A percentile compares a stretch with the other conserved stretches of the same genome.
Conservation (phyloP, 495 filamentous ascomycete genomes). For the Aspergillus mulundensis region DNA sequence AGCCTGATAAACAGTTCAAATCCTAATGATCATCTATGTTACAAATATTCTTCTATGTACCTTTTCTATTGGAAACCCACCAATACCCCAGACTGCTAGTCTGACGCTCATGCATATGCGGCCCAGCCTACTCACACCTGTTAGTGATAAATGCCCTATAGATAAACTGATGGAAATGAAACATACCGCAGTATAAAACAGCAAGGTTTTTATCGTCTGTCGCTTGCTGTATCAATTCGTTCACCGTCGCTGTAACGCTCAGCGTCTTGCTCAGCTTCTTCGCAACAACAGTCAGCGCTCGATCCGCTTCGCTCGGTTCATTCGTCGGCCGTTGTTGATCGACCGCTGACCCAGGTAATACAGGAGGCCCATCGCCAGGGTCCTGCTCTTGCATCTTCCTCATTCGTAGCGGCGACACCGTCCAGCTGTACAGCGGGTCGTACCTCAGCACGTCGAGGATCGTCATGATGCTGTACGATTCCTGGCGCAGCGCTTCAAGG, state of each 20-base stretch:
- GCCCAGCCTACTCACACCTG: conserved; percentile 21
- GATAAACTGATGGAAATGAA: not conserved
- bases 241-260: conserved; percentile 91
- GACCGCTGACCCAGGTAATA: conserved; percentile 24
- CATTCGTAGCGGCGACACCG: conserved; percentile 82
- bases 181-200: conserved; percentile 81
- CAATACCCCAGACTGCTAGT: not conserved
- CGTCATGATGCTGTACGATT: conserved; percentile 93
- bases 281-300: conserved; percentile 84
- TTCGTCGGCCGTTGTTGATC: conserved; percentile 51
- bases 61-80: not conserved
- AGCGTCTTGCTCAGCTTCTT: conserved; percentile 93
- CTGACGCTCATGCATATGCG: conserved; percentile 19
- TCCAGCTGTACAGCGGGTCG: conserved; percentile 95
- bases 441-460: conserved; percentile 94
- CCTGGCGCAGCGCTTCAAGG: conserved; percentile 84
- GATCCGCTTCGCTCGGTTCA: conserved; percentile 86
- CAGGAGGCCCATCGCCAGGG: conserved; percentile 38
- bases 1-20: not conserved
- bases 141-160: not conserved
- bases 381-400: conserved; percentile 68
- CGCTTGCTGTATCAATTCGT: conserved; percentile 93
- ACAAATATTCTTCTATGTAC: not conserved
- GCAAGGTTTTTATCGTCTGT: conserved; percentile 91
- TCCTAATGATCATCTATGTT: too few relatives aligned